Conservation (phyloP, 176 grass and related monocot species). For the Triticum monococcum region DNA sequence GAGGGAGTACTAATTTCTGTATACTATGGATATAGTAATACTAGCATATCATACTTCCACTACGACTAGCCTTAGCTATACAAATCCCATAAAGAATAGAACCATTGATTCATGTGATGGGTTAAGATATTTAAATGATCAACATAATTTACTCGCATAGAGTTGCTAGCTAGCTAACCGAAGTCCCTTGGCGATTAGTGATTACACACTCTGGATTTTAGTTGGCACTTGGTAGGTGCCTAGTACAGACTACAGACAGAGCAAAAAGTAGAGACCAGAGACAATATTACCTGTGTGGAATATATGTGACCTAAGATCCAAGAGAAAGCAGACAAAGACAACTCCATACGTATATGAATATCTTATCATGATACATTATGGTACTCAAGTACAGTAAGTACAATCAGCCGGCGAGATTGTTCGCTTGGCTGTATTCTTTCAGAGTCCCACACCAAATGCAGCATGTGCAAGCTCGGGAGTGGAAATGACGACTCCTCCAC, state of each 20-base stretch:
- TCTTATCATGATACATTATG: conserved; percentile 15
- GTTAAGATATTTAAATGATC: not conserved
- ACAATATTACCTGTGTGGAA: not conserved
- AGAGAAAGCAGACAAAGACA: not conserved
- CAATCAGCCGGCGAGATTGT: not conserved
- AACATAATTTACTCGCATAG: too few species aligned
- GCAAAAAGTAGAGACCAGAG: not conserved
- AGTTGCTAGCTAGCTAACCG: too few species aligned
- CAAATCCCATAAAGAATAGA: too few species aligned
- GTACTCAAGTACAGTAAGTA: not conserved
- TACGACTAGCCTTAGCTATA: too few species aligned
- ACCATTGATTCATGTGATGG: not conserved
- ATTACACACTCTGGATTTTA: conserved; percentile 17
- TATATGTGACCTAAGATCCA: not conserved
- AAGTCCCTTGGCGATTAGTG: not conserved
- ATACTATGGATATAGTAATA: too few species aligned
- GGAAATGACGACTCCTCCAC: too few species aligned
- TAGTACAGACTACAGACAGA: not conserved
- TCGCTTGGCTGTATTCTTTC: not conserved
- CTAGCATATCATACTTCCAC: too few species aligned
- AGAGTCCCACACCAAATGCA: not conserved
- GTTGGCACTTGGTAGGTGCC: conserved; percentile 23
- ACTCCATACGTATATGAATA: not conserved
- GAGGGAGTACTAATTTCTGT: too few species aligned
- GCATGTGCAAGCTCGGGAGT: too few species aligned